Conservation (phyloP, 257 asterid genomes). For the Solanum ossicruentum region DNA sequence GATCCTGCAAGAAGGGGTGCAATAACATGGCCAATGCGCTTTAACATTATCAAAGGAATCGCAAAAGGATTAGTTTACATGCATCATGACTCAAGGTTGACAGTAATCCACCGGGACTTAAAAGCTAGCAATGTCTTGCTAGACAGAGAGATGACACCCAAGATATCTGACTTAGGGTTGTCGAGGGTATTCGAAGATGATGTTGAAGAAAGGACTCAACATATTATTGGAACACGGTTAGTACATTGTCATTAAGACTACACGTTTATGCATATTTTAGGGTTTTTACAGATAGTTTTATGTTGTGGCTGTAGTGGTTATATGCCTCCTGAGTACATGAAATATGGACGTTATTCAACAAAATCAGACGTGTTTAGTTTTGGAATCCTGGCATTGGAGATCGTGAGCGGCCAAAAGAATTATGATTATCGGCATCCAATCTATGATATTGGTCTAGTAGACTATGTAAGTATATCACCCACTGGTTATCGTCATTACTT, state of each 20-base stretch:
- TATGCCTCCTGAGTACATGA: conserved; percentile 40
- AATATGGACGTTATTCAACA: conserved; percentile 19
- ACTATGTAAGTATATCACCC: conserved; percentile 19
- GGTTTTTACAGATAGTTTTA: neutral
- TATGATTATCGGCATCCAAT: conserved; percentile 26
- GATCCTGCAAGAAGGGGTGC: conserved; percentile 5
- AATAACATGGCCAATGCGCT: conserved; percentile 13
- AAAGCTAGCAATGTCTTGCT: conserved; percentile 35
- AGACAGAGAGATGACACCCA: conserved; percentile 32
- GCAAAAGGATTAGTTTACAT: conserved; percentile 35
- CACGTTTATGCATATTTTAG: neutral
- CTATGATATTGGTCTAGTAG: conserved; percentile 26
- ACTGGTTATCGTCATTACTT: neutral
- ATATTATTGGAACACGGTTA: conserved; percentile 34
- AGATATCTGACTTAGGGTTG: conserved; percentile 32
- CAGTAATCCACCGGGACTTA: conserved; percentile 31
- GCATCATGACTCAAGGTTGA: conserved; percentile 30
- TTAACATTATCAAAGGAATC: conserved; percentile 25
- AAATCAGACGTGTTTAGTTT: conserved; percentile 37
- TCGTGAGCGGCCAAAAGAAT: conserved; percentile 22
- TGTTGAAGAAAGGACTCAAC: conserved; percentile 13
- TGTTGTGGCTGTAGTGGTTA: conserved; percentile 20
- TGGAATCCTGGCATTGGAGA: conserved; percentile 24
- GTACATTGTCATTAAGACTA: neutral
- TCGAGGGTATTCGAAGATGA: conserved; percentile 18